Conservation (phyloP, 768 basidiomycete species). For the Candolleomyces aberdarensis region DNA sequence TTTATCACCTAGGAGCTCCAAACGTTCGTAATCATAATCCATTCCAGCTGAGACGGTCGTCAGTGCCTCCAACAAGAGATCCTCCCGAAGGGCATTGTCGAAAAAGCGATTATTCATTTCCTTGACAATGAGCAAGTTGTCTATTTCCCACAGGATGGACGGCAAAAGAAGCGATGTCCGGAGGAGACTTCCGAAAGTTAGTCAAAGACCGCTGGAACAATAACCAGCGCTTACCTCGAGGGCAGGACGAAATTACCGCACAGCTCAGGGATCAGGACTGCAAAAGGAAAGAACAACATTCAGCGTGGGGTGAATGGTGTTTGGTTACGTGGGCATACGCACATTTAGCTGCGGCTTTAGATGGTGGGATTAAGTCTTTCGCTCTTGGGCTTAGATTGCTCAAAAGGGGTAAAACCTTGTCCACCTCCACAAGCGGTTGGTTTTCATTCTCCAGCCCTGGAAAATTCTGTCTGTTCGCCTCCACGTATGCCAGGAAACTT, state of each 20-base stretch:
- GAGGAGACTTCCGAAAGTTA: constrained; percentile 44
- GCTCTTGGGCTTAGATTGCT: constrained; percentile 58
- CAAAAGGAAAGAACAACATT: background rate
- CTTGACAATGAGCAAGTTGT: constrained; percentile 71
- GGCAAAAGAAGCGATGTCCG: constrained; percentile 71
- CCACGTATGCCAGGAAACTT: constrained; percentile 67
- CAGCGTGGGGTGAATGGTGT: background rate
- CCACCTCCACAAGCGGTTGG: constrained; percentile 74
- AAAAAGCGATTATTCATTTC: constrained; percentile 75
- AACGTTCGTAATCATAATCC: constrained; percentile 78
- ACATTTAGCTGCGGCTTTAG: constrained; percentile 57
- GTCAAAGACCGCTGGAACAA: constrained; percentile 1
- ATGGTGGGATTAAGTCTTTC: constrained; percentile 33
- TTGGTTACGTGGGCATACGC: constrained; percentile 17
- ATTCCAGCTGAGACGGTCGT: constrained; percentile 66
- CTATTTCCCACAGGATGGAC: constrained; percentile 68
- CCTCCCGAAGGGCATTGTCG: constrained; percentile 56
- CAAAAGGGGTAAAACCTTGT: constrained; percentile 42
- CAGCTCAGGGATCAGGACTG: constrained; percentile 84
- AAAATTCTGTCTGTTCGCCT: constrained; percentile 57
- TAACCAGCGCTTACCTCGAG: constrained; percentile 48
- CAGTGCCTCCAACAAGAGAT: constrained; percentile 61
- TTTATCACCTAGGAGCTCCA: constrained; percentile 71
- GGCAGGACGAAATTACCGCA: constrained; percentile 70
- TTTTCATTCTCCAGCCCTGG: constrained; percentile 55